These are phyloP conservation scores for Naganishia onofrii DNA, from an alignment of 768 basidiomycete genomes.

Conservation along the genomic window DNA sequence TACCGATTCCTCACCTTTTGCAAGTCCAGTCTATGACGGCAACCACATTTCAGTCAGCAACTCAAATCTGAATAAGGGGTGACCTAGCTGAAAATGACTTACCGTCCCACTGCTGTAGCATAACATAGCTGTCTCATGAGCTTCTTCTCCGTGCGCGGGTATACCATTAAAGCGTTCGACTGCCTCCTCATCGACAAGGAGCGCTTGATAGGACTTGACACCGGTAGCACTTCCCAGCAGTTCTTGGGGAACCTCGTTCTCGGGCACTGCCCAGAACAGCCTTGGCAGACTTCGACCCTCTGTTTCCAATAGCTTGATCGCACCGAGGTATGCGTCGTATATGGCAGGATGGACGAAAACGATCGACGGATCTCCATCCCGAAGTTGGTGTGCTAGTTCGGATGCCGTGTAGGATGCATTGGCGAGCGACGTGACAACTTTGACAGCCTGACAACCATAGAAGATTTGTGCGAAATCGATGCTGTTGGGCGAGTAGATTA, in stretches of 20 bases:
- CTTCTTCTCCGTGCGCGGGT: slow-evolving; percentile 5
- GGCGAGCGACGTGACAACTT: slow-evolving; percentile 67
- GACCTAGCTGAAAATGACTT: neutral
- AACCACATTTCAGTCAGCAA: neutral
- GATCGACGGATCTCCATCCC: slow-evolving; percentile 64
- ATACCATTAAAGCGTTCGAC: neutral
- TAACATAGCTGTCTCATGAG: slow-evolving; percentile 42
- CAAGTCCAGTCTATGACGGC: slow-evolving; percentile 5
- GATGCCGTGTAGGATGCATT: slow-evolving; percentile 67
- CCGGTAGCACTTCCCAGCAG: neutral
- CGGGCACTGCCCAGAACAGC: slow-evolving; percentile 11
- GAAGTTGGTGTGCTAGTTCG: slow-evolving; percentile 72
- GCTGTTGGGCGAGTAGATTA: slow-evolving; percentile 66
- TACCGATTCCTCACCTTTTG: slow-evolving; percentile 1
- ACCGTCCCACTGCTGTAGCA: slow-evolving; percentile 51
- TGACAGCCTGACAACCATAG: slow-evolving; percentile 59
- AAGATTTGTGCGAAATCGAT: slow-evolving; percentile 61
- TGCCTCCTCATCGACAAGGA: neutral
- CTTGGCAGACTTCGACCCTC: neutral
- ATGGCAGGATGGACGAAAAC: slow-evolving; percentile 66
- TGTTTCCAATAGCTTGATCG: neutral
- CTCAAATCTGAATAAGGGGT: neutral
- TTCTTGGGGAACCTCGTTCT: neutral
- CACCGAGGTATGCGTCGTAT: slow-evolving; percentile 11
- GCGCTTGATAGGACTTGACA: neutral